Evolutionary conservation across 768 basidiomycete genomes (phyloP), one percentile per base, ranked within the genome.

Genomic region (Pholiota conissans): DNA sequence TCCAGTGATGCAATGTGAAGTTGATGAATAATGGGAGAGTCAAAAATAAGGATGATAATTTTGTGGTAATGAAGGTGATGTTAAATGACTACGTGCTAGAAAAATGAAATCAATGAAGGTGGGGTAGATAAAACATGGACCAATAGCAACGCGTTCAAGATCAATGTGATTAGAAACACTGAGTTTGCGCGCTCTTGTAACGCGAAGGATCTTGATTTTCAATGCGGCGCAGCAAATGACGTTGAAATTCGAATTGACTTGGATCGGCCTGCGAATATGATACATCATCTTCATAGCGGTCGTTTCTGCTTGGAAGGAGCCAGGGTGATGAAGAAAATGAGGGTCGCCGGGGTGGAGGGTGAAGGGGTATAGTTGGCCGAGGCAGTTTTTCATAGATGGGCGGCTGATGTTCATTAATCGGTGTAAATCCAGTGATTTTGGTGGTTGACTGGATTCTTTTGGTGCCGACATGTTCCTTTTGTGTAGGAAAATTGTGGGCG

Each of bases 201-300:
- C 65, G 72, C 49, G 71, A 62, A 57, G 71, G 63, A 47, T 70
- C 71, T 60, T 70, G 71, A 56, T 68, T 73, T 55, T 79, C 76
- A 35, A 79, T 76, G 39, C 77, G 74, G 32, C 69, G 73, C 47
- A 76, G 65, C 20, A 81, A 66, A 58, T 78, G 73, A 51, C 73
- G 70, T 56, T 76, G 71, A 56, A 79, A 79, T 45, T 75, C 75
- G 27, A 74, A 67, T 5, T 66, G 67, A 46, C 66, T 65, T 10
- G 70, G 62, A 57, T 76, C 74, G 9, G 65, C 55, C 28, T 74
- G 74, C 1, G 72, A 66, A 37, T 73, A 74, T 18, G 70, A 66
- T 26, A 63, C 58, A 42, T 76, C 74, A 37, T 69, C 72, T 54
- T 72, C 70, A 27, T 65, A 59, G 27, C 52, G 37, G 39, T 73